Evolutionary conservation across 2,329 filamentous ascomycete species (phyloP).

Genomic region (Trichoderma sp.): DNA sequence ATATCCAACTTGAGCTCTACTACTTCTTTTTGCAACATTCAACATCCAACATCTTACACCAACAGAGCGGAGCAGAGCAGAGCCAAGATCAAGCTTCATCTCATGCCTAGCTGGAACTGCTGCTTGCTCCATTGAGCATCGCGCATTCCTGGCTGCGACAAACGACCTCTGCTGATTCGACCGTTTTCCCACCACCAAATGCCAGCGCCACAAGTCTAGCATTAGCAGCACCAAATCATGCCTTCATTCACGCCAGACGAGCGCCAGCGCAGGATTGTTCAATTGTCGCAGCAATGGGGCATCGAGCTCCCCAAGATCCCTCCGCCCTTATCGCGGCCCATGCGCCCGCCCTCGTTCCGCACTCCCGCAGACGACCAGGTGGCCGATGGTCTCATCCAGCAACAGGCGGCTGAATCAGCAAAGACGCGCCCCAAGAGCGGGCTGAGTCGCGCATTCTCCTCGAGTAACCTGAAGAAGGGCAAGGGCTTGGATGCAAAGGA

Average conservation of each 20-base stretch:
- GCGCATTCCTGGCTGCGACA: slow-evolving; percentile 1
- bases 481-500: slow-evolving; percentile 53
- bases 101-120: neutral
- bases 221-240: slow-evolving; percentile 27
- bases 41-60: neutral
- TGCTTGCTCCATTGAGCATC: slow-evolving; percentile 4
- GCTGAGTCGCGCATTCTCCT: slow-evolving; percentile 40
- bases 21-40: neutral
- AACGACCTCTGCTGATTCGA: neutral
- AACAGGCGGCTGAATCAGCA: slow-evolving; percentile 38
- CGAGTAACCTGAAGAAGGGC: slow-evolving; percentile 41
- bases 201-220: slow-evolving; percentile 3
- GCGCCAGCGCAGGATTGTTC: slow-evolving; percentile 47
- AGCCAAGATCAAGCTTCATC: neutral
- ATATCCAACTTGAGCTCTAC: neutral
- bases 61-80: neutral
- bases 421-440: slow-evolving; percentile 39
- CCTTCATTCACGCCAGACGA: slow-evolving; percentile 33
- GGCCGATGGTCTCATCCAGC: slow-evolving; percentile 55
- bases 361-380: slow-evolving; percentile 48
- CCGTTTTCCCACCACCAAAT: neutral
- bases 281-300: slow-evolving; percentile 51
- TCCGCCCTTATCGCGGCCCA: slow-evolving; percentile 41
- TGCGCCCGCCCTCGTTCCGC: slow-evolving; percentile 42
- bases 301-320: slow-evolving; percentile 42